phyloP scores from a whole-genome alignment of 2,329 filamentous ascomycete species.

The Fusarium circinatum region DNA sequence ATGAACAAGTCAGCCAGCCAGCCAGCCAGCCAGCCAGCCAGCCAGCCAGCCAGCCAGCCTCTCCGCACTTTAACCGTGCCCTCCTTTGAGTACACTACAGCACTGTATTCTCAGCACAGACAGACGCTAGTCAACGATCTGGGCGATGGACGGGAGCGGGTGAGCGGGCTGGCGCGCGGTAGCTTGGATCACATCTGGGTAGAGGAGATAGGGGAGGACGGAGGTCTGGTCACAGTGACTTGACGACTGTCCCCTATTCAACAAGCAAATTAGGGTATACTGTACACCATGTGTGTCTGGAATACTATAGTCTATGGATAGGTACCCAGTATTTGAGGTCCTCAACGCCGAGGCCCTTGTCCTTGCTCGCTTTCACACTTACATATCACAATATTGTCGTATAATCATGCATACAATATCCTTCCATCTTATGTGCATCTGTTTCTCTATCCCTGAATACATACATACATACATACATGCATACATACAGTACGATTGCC shows the following conservation, averaged over 20 bases:
- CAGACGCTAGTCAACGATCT: slow-evolving; percentile 33
- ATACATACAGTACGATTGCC: neutral
- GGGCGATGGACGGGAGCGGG: slow-evolving; percentile 26
- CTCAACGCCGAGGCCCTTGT: slow-evolving; percentile 13
- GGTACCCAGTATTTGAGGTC: neutral
- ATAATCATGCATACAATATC: slow-evolving; percentile 6
- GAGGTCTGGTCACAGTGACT: neutral
- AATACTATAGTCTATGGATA: neutral
- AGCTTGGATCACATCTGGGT: slow-evolving; percentile 9
- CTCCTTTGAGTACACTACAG: neutral
- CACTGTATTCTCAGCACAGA: neutral
- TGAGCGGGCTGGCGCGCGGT: slow-evolving; percentile 25
- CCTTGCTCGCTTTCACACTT: neutral
- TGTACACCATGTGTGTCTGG: neutral
- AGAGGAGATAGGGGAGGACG: neutral
- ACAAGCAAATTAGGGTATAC: neutral
- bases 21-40: too few species aligned
- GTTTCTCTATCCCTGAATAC: slow-evolving; percentile 7
- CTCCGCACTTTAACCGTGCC: neutral
- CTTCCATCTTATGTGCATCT: neutral
- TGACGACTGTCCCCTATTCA: neutral
- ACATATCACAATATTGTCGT: neutral
- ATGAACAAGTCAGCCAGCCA: neutral
- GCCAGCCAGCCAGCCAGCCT: neutral
- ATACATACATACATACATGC: neutral